phyloP scores from a whole-genome alignment of 2,329 filamentous ascomycete genomes.

The Aureobasidium sp. region DNA sequence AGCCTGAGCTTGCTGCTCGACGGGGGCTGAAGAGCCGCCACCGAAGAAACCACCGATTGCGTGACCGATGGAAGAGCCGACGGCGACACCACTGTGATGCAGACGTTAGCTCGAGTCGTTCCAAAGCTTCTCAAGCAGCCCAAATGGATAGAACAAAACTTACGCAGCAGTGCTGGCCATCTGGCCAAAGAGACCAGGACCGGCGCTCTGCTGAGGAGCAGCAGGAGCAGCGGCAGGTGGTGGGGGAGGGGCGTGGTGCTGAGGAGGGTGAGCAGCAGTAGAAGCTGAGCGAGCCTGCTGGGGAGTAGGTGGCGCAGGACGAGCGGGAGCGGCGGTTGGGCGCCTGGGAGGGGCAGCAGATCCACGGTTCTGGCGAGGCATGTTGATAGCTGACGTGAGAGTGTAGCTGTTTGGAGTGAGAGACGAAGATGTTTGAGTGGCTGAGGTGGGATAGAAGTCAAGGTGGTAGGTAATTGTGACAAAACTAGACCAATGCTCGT shows the following conservation, averaged over 20 bases:
- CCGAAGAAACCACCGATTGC: constrained; percentile 84
- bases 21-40: constrained; percentile 51
- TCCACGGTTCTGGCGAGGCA: constrained; percentile 45
- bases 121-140: constrained; percentile 9
- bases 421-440: not conserved
- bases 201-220: constrained; percentile 45
- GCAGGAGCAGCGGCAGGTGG: constrained; percentile 30
- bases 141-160: constrained; percentile 37
- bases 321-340: constrained; percentile 36
- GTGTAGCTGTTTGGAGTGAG: not conserved
- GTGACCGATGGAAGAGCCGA: constrained; percentile 92
- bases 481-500: constrained; percentile 1
- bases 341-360: constrained; percentile 39
- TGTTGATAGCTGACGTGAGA: constrained; percentile 24
- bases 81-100: constrained; percentile 74
- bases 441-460: not conserved
- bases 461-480: not conserved
- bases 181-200: constrained; percentile 85
- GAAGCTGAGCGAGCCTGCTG: constrained; percentile 49
- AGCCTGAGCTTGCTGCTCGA: constrained; percentile 42
- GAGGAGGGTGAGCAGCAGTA: constrained; percentile 39
- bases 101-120: constrained; percentile 21
- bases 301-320: constrained; percentile 60
- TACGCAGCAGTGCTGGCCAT: constrained; percentile 98
- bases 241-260: constrained; percentile 45